Conservation (phyloP, 2,329 filamentous ascomycete species). For the Tolypocladium album region DNA sequence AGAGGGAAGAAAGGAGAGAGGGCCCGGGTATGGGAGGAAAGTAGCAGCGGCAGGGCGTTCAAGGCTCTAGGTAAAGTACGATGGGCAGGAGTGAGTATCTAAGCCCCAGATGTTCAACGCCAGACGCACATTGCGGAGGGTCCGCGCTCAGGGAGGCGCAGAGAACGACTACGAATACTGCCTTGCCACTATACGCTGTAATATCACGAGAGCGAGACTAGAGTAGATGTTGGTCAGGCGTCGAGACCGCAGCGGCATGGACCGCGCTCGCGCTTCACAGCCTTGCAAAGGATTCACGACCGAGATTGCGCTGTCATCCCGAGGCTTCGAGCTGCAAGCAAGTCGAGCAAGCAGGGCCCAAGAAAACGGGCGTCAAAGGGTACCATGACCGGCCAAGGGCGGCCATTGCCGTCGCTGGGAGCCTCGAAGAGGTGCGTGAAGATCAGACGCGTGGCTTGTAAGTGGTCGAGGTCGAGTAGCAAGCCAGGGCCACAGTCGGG, state of each 20-base stretch:
- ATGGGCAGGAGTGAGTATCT: not conserved
- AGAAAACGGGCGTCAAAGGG: not conserved
- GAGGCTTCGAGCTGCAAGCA: not conserved
- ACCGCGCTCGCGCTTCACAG: not conserved
- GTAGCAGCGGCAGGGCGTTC: conserved; percentile 1
- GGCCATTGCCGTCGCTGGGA: not conserved
- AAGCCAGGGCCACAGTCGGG: not conserved
- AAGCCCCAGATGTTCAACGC: not conserved
- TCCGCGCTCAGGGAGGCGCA: not conserved
- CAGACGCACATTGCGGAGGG: not conserved
- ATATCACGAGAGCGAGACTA: not conserved
- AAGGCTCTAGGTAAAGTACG: not conserved
- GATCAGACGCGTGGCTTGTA: not conserved
- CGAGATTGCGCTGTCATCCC: not conserved
- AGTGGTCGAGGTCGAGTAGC: not conserved
- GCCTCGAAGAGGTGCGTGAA: not conserved
- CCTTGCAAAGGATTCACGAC: not conserved
- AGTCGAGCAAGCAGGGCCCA: not conserved
- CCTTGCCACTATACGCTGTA: not conserved
- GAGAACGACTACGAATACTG: not conserved
- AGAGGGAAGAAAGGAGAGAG: not conserved
- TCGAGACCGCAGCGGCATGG: not conserved
- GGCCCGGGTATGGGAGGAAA: not conserved
- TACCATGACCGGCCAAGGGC: not conserved
- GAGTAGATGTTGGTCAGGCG: not conserved